Evolutionary conservation across 1,284 basidiomycete species (phyloP).

Genomic region (Cryptococcus deneoformans): DNA sequence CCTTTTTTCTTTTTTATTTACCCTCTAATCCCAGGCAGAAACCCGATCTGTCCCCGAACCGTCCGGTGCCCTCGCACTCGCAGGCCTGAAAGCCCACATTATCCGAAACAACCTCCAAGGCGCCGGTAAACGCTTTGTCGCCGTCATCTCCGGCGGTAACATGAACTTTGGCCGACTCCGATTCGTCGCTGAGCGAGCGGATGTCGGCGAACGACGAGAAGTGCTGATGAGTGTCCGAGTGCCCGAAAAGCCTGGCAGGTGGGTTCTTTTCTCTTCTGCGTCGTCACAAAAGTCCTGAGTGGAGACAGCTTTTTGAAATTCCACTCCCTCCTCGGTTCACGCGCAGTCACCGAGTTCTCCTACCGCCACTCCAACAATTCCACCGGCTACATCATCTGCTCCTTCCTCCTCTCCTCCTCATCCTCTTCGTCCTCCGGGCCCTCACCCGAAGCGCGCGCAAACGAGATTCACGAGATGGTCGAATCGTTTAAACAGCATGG

Average conservation of each 20-base stretch:
- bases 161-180: conserved; percentile 98
- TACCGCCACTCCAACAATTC: conserved; percentile 68
- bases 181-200: conserved; percentile 67
- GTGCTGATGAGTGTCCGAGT: conserved; percentile 90
- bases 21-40: conserved; percentile 55
- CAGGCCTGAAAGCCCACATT: conserved; percentile 89
- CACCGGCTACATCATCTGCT: conserved; percentile 80
- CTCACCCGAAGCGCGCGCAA: conserved; percentile 54
- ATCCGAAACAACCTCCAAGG: conserved; percentile 74
- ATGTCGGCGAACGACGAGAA: conserved; percentile 58
- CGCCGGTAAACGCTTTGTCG: conserved; percentile 83
- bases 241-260: conserved; percentile 88
- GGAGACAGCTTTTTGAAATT: conserved; percentile 58
- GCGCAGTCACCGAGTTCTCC: conserved; percentile 94
- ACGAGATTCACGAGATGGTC: conserved; percentile 69
- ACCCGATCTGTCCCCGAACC: conserved; percentile 95
- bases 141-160: conserved; percentile 92
- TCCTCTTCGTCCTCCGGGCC: conserved; percentile 30
- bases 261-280: conserved; percentile 29
- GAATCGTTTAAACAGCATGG: conserved; percentile 61
- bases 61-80: conserved; percentile 90
- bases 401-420: conserved; percentile 74
- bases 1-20: background rate
- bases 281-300: too few relatives aligned
- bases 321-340: conserved; percentile 84